phyloP scores from a whole-genome alignment of 225 moss, liverwort and hornwort species.

The Takakia lepidozioides region DNA sequence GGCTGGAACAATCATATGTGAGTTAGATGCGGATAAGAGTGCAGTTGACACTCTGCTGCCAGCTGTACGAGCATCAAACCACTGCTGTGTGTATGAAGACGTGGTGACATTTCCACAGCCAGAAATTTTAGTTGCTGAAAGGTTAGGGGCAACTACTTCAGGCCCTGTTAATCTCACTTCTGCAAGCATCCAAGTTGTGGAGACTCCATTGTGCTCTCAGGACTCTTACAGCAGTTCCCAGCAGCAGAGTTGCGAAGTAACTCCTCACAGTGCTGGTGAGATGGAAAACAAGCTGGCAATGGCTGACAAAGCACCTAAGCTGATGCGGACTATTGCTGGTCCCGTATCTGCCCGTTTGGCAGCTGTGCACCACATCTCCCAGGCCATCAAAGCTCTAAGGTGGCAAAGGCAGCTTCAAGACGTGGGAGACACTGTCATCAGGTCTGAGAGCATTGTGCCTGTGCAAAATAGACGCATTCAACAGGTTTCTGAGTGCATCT shows the following conservation, averaged over 20 bases:
- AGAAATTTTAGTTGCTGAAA: slow-evolving; percentile 1
- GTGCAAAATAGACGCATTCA: slow-evolving; percentile 30
- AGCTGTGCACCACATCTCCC: slow-evolving; percentile 92
- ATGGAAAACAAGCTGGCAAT: slow-evolving; percentile 28
- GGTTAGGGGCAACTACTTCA: slow-evolving; percentile 2
- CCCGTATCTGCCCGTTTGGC: slow-evolving; percentile 76
- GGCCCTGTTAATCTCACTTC: slow-evolving; percentile 28
- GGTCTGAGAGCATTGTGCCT: slow-evolving; percentile 20
- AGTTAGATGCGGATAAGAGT: slow-evolving; percentile 13
- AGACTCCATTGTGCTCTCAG: slow-evolving; percentile 15
- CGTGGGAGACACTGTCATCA: slow-evolving; percentile 46
- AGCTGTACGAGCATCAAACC: too few relatives aligned
- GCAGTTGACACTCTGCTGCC: not conserved
- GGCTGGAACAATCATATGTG: slow-evolving; percentile 15
- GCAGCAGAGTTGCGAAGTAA: too few relatives aligned
- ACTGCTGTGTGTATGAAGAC: too few relatives aligned
- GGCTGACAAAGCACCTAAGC: slow-evolving; percentile 39
- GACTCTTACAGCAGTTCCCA: slow-evolving; percentile 12
- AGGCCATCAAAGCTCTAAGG: slow-evolving; percentile 81
- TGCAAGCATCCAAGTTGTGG: slow-evolving; percentile 18
- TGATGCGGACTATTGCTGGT: slow-evolving; percentile 56
- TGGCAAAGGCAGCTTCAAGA: slow-evolving; percentile 91
- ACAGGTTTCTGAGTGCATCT: slow-evolving; percentile 73
- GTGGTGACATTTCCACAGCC: too few relatives aligned
- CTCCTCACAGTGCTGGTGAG: too few relatives aligned